Evolutionary conservation across 306 rosid genomes (phyloP).

Genomic region (Abrus pulchellus): DNA sequence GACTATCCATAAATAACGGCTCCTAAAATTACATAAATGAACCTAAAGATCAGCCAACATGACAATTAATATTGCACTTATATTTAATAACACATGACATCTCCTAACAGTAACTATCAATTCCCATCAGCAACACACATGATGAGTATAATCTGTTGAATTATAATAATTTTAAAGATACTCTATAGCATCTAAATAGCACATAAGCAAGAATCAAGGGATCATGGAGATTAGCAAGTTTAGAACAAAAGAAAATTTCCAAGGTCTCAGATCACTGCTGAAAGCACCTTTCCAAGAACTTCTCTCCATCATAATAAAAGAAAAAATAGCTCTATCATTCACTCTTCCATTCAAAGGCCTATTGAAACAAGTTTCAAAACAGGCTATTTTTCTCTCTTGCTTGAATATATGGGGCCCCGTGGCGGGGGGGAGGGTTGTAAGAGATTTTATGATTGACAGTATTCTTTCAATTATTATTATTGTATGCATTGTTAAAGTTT

Average conservation of each 20-base stretch:
- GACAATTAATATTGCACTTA: too few relatives aligned
- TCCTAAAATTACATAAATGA: too few relatives aligned
- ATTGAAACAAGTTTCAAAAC: not conserved
- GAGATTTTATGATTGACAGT: not conserved
- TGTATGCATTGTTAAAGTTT: not conserved
- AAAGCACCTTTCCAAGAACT: not conserved
- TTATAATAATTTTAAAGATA: slow-evolving; percentile 10
- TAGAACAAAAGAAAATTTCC: not conserved
- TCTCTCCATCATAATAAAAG: not conserved
- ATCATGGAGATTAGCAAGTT: not conserved
- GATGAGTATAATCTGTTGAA: not conserved
- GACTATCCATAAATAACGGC: too few relatives aligned
- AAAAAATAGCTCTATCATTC: not conserved
- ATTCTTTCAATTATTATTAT: slow-evolving; percentile 22
- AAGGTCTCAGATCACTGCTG: not conserved
- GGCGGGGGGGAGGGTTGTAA: not conserved
- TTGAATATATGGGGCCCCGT: too few relatives aligned
- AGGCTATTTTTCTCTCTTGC: too few relatives aligned
- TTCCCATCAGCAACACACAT: not conserved
- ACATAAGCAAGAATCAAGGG: slow-evolving; percentile 13
- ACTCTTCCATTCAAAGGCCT: not conserved
- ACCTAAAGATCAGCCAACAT: too few relatives aligned
- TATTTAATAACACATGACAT: too few relatives aligned
- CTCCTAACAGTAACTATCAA: too few relatives aligned
- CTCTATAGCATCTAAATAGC: not conserved